Conservation (phyloP, 768 basidiomycete genomes). For the Lentinula boryana region DNA sequence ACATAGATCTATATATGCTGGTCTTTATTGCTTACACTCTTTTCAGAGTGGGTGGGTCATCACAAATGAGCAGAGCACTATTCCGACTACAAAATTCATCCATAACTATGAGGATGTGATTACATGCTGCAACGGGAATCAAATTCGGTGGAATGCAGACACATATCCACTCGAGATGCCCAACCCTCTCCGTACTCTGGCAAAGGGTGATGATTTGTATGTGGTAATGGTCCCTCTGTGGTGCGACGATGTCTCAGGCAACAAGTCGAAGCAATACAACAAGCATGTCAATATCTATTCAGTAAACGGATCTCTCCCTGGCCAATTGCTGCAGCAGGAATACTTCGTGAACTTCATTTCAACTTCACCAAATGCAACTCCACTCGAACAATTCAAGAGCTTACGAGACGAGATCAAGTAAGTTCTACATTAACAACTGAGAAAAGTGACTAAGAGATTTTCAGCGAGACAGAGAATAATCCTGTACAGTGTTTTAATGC, state of each 20-base stretch:
- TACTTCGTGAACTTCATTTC: slow-evolving; percentile 32
- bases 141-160: no score
- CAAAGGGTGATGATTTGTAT: slow-evolving; percentile 24
- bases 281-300: slow-evolving; percentile 38
- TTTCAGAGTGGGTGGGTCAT: no score
- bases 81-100: no score
- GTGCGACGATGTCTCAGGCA: slow-evolving; percentile 39
- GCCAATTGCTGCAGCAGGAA: slow-evolving; percentile 27
- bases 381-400: slow-evolving; percentile 32
- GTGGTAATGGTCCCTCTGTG: slow-evolving; percentile 25
- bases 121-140: no score
- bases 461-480: slow-evolving; percentile 23
- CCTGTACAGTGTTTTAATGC: slow-evolving; percentile 27
- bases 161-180: slow-evolving; percentile 22
- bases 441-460: slow-evolving; percentile 7
- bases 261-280: slow-evolving; percentile 38
- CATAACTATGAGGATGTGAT: background rate
- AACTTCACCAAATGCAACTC: slow-evolving; percentile 28
- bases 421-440: background rate
- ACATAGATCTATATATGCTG: background rate
- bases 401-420: slow-evolving; percentile 24
- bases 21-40: background rate
- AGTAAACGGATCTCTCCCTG: slow-evolving; percentile 30
- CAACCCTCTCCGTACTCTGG: slow-evolving; percentile 23
- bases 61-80: no score